phyloP scores from a whole-genome alignment of 768 basidiomycete species.

The Dacryopinax primogenitus region DNA sequence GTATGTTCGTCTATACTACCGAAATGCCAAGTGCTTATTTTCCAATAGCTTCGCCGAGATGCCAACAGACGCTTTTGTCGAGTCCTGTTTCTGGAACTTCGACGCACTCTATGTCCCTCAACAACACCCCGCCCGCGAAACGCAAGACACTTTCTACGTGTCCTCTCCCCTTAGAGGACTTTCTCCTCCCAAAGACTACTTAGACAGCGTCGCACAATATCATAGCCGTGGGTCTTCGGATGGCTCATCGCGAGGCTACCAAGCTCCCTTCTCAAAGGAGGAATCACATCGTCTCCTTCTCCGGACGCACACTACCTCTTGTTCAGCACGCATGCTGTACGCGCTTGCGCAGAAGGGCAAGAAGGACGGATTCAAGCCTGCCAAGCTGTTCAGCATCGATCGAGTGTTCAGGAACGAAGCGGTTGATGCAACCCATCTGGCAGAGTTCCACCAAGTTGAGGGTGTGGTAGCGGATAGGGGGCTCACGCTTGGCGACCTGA shows the following conservation, averaged over 20 bases:
- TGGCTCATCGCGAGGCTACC: slow-evolving; percentile 81
- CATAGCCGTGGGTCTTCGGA: slow-evolving; percentile 65
- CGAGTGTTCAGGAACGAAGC: slow-evolving; percentile 98
- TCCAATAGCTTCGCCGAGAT: slow-evolving; percentile 82
- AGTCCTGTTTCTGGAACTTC: slow-evolving; percentile 99
- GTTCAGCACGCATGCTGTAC: slow-evolving; percentile 87
- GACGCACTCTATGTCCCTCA: slow-evolving; percentile 97
- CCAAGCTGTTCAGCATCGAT: slow-evolving; percentile 94
- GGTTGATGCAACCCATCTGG: slow-evolving; percentile 94
- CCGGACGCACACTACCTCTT: slow-evolving; percentile 93
- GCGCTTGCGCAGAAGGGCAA: slow-evolving; percentile 67
- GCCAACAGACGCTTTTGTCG: slow-evolving; percentile 91
- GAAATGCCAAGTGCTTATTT: background rate
- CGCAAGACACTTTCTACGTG: slow-evolving; percentile 98
- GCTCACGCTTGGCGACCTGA: slow-evolving; percentile 86
- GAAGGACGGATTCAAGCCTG: slow-evolving; percentile 71
- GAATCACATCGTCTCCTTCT: slow-evolving; percentile 87
- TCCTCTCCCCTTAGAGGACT: slow-evolving; percentile 81
- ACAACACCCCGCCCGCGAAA: slow-evolving; percentile 93
- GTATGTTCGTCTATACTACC: slow-evolving; percentile 35
- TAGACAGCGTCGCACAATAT: slow-evolving; percentile 65
- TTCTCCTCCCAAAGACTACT: slow-evolving; percentile 67
- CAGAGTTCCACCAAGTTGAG: slow-evolving; percentile 99
- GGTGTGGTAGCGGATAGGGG: slow-evolving; percentile 93
- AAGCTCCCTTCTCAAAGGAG: slow-evolving; percentile 86